Percentiles rank a stretch among this genome's conserved stretches.
phyloP scores from a whole-genome alignment of 2,329 filamentous ascomycete genomes.

The Fusarium odoratissimum region DNA sequence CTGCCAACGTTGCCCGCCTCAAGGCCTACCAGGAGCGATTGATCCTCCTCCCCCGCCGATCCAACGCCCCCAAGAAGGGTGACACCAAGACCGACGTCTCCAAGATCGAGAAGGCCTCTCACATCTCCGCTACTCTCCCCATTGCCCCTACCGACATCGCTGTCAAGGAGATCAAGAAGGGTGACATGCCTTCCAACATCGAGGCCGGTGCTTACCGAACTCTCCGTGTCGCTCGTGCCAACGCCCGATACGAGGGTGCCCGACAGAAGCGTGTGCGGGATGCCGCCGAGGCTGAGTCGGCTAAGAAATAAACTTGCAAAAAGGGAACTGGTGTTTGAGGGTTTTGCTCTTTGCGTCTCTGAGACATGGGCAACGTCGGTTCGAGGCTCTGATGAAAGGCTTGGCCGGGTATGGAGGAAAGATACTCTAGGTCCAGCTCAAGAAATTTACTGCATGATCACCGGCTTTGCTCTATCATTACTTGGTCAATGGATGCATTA shows the following conservation, averaged over 20 bases:
- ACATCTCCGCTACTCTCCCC: constrained; percentile 69
- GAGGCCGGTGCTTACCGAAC: constrained; percentile 89
- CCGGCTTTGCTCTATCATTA: constrained; percentile 50
- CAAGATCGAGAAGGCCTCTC: constrained; percentile 70
- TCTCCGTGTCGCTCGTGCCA: constrained; percentile 85
- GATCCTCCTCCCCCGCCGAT: constrained; percentile 97
- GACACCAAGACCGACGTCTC: constrained; percentile 86
- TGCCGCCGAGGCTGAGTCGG: constrained; percentile 83
- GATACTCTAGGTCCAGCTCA: constrained; percentile 56
- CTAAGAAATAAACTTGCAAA: constrained; percentile 80
- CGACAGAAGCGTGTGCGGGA: constrained; percentile 95
- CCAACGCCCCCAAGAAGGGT: constrained; percentile 92
- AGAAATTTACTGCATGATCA: constrained; percentile 58
- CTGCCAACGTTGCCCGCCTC: constrained; percentile 95
- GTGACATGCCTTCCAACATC: constrained; percentile 77
- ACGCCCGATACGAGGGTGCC: constrained; percentile 82
- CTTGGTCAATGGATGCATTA: constrained; percentile 47
- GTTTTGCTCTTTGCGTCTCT: constrained; percentile 57
- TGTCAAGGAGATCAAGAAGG: constrained; percentile 82
- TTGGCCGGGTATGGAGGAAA: constrained; percentile 52
- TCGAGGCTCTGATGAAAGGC: constrained; percentile 52
- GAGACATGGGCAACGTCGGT: constrained; percentile 54
- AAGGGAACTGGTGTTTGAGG: constrained; percentile 57
- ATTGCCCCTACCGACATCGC: constrained; percentile 75
- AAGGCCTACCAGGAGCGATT: constrained; percentile 97